Evolutionary conservation across 2,329 filamentous ascomycete genomes (phyloP), one percentile per base, ranked within the genome.

Genomic region (Metarhizium album): DNA sequence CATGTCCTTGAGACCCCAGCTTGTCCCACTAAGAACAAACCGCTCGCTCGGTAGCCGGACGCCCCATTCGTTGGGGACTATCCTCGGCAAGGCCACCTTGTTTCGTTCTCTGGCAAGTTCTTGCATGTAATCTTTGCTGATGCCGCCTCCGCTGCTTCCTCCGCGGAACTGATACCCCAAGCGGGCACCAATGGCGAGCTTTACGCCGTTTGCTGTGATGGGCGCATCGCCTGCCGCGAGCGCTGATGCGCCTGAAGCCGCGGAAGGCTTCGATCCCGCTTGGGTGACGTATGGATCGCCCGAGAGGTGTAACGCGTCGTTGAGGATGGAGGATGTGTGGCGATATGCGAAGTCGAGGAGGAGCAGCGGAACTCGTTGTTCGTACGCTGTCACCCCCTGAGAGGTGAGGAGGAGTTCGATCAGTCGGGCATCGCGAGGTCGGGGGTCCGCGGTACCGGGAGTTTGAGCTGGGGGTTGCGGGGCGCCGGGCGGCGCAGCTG

Each of bases 341-440:
- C 87, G 82, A 75, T 93, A 93, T 46, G 87, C 86, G 63, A 91
- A 91, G 71, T 93, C 87, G 64, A 93, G 82, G 46, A 93, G 82
- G 52, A 90, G 82, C 1, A 91, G 78, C 0, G 87, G 87, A 1
- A 93, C 87, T 60, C 87, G 86, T 65, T 86, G 80, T 66, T 91
- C 87, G 74, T 89, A 93, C 40, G 83, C 76, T 4, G 84, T 83
- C 9, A 91, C 86, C 62, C 87, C 87, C 60, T 90, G 84, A 7
- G 84, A 85, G 20, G 83, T 84, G 46, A 93, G 81, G 48, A 93
- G 79, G 18, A 90, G 80, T 69, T 91, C 87, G 60, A 93, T 80
- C 14, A 89, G 81, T 60, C 87, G 83, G 16, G 84, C 80, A 66
- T 93, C 87, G 68, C 87, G 85, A 1, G 87, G 87, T 3, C 85